Evolutionary conservation across 257 asterid species (phyloP), one percentile per base, ranked within the genome.

Genomic region (Solanum piurae): DNA sequence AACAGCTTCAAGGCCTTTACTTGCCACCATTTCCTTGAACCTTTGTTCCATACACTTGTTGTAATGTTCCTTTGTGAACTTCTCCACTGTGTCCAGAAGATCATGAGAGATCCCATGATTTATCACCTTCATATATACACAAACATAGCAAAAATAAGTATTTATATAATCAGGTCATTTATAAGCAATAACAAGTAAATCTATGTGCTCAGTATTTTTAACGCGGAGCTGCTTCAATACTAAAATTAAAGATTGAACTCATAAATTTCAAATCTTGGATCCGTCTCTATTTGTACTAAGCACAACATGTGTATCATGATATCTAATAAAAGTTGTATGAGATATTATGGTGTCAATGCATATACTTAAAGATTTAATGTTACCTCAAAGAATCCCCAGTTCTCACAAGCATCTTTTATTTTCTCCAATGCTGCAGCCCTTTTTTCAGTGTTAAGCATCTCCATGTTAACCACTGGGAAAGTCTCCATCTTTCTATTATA

Each of bases 361-460:
- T 49, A 49, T 16, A 16, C 60, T 49, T 49, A 16, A 13, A 49
- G 8, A 49, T 49, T 49, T 49, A 49, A 49, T 27, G 55, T 37
- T 40, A 93, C 97, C 97, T 94, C 97, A 91, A 94, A 94, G 93
- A 93, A 94, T 55, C 96, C 98, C 95, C 96, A 94, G 82, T 93
- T 92, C 80, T 92, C 94, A 86, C 97, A 94, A 87, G 97, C 97
- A 90, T 94, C 94, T 72, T 92, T 87, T 12, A 93, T 94, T 80
- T 69, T 83, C 37, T 90, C 96, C 97, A 94, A 92, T 72, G 93
- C 89, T 12, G 92, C 91, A 69, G 91, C 62, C 88, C 95, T 94
- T 86, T 91, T 93, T 31, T 91, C 97, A 68, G 91, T 93, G 86
- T 94, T 92, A 86, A 93, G 94, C 83, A 91, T 90, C 90, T 89